Percentiles rank a stretch among this genome's conserved stretches.
phyloP scores from a whole-genome alignment of 2,329 filamentous ascomycete genomes.

The Penicillium paneum region DNA sequence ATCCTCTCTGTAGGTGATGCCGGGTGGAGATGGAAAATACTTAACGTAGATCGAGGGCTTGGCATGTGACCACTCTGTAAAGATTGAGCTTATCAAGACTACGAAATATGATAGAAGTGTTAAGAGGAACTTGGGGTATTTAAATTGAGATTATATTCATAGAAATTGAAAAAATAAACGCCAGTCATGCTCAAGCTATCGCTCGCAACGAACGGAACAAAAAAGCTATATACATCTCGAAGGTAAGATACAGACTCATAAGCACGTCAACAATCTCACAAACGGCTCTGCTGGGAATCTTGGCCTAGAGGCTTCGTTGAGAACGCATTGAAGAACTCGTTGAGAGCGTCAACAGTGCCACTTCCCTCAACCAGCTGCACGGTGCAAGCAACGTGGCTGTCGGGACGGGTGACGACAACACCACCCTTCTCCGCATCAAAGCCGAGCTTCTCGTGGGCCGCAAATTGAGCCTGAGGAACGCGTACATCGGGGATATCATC shows the following conservation, averaged over 20 bases:
- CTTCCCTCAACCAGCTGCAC: constrained; percentile 69
- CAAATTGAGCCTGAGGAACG: constrained; percentile 66
- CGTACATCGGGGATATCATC: constrained; percentile 74
- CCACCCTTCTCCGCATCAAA: constrained; percentile 69
- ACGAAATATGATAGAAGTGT: not conserved
- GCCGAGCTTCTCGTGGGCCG: constrained; percentile 85
- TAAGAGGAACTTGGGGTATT: not conserved
- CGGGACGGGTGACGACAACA: constrained; percentile 78
- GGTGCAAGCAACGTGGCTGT: constrained; percentile 81
- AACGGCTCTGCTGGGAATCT: constrained; percentile 34
- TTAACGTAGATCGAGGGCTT: constrained; percentile 18
- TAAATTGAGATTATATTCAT: constrained; percentile 14
- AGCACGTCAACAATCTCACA: constrained; percentile 20
- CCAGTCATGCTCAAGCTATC: constrained; percentile 27
- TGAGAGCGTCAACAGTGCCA: constrained; percentile 76
- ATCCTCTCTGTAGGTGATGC: constrained; percentile 16
- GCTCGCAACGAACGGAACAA: constrained; percentile 16
- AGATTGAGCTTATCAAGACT: not conserved
- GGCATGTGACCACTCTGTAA: constrained; percentile 19
- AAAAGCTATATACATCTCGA: constrained; percentile 21
- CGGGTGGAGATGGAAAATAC: constrained; percentile 24
- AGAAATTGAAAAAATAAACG: constrained; percentile 21
- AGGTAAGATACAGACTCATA: constrained; percentile 17
- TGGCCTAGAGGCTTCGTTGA: constrained; percentile 54
- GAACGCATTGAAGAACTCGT: constrained; percentile 77